These are phyloP conservation scores for Xylariaceae sp. DNA, from an alignment of 2,329 filamentous ascomycete genomes.

Conservation along the genomic window DNA sequence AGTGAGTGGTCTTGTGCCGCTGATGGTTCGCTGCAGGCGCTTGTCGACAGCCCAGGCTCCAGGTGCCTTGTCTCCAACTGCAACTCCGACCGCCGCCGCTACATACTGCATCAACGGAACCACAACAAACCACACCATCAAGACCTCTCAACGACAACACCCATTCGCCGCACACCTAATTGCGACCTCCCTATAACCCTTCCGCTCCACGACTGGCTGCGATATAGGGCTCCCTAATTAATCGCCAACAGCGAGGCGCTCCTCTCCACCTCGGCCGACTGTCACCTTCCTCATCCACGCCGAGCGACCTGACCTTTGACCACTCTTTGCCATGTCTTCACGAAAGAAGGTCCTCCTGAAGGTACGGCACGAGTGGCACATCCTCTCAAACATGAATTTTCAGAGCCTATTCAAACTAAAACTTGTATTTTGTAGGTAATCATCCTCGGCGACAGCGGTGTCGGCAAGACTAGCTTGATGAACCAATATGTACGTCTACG, in stretches of 20 bases:
- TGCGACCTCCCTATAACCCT: too few relatives aligned
- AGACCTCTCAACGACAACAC: too few relatives aligned
- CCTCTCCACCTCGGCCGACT: too few relatives aligned
- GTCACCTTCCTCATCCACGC: not conserved
- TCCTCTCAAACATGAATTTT: not conserved
- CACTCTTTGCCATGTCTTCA: constrained; percentile 59
- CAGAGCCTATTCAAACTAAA: constrained; percentile 3
- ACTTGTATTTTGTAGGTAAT: constrained; percentile 65
- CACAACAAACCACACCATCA: too few relatives aligned
- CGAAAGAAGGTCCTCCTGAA: constrained; percentile 89
- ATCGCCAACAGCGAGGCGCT: too few relatives aligned
- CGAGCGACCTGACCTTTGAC: not conserved
- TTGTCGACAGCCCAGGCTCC: constrained; percentile 1
- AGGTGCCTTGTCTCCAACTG: too few relatives aligned
- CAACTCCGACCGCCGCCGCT: too few relatives aligned
- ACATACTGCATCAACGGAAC: too few relatives aligned
- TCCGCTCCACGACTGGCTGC: too few relatives aligned
- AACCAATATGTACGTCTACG: constrained; percentile 94
- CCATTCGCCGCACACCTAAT: too few relatives aligned
- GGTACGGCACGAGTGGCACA: constrained; percentile 46
- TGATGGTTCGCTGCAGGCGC: constrained; percentile 2
- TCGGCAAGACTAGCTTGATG: constrained; percentile 99
- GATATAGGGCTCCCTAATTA: too few relatives aligned
- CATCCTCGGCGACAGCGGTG: constrained; percentile 96
- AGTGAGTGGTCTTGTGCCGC: too few relatives aligned